A percentile compares a stretch with the other conserved stretches of the same genome.
Evolutionary conservation across 768 basidiomycete genomes (phyloP).

Genomic region (Mycena floridula): DNA sequence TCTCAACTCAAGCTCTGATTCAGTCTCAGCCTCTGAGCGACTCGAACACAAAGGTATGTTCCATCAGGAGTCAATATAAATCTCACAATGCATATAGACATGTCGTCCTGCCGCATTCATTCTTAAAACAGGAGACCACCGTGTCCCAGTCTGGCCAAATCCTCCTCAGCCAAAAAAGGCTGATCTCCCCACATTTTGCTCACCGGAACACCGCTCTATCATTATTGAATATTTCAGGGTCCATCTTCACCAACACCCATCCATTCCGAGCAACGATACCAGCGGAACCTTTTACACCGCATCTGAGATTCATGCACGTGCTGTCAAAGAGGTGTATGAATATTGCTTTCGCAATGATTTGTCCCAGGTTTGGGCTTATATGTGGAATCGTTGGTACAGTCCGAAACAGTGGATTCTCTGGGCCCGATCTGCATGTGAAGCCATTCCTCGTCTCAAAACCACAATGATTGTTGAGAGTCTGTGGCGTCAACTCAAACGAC

Average conservation of each 20-base stretch:
- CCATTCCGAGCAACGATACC: conserved; percentile 11
- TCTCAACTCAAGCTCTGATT: not conserved
- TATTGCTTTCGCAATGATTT: conserved; percentile 16
- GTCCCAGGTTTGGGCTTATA: conserved; percentile 20
- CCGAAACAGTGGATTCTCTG: conserved; percentile 19
- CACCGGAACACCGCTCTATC: conserved; percentile 6
- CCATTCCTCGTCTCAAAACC: conserved; percentile 9
- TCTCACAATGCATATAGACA: conserved; percentile 4
- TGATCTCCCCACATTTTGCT: conserved; percentile 10
- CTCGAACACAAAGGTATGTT: too few relatives aligned
- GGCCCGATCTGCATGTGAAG: conserved; percentile 8
- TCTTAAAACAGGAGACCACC: conserved; percentile 3
- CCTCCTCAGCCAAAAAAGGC: conserved; percentile 6
- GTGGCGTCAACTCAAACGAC: conserved; percentile 17
- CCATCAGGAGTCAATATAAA: not conserved
- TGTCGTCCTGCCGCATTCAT: conserved; percentile 12
- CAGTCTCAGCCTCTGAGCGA: not conserved
- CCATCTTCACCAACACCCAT: conserved; percentile 15
- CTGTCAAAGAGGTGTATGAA: conserved; percentile 13
- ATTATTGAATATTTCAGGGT: conserved; percentile 12
- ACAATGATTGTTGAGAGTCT: conserved; percentile 21
- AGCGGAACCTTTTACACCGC: conserved; percentile 1
- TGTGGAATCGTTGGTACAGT: conserved; percentile 24
- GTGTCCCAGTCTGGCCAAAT: conserved; percentile 10
- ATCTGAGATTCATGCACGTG: not conserved